Base-by-base conservation (phyloP, 2,329 filamentous ascomycete species). In the Scedosporium boydii region DNA sequence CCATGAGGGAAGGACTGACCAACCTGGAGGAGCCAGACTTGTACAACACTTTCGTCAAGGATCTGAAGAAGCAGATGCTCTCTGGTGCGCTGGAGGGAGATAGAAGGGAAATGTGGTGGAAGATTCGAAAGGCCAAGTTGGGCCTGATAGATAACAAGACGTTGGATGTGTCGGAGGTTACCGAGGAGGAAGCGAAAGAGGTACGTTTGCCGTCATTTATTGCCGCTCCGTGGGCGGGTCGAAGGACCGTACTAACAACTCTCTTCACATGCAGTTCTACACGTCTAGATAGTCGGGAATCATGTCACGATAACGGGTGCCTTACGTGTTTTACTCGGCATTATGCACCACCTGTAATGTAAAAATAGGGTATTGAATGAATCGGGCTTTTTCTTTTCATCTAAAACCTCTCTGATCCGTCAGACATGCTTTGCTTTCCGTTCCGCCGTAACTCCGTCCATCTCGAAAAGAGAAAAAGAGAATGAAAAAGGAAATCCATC, bases 21-120 rank as follows among this genome's bases (percentile, higher is more conserved):
- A 85, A 86, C 5, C 79, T 91, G 34, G 93, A 97, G 70, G 86
- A 90, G 71, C 88, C 91, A 0, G 81, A 72, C 0, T 69, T 90
- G 29, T 99, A 90, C 74, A 97, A 98, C 70, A 78, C 81, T 0
- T 89, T 93, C 66, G 69, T 96, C 51, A 78, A 73, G 48, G 80
- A 82, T 41, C 74, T 98, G 68, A 98, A 97, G 78, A 79, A 78
- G 66, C 85, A 86, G 62, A 71, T 97, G 1, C 72, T 92, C 6
- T 82, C 79, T 0, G 89, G 86, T 0, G 82, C 88, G 67, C 75
- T 97, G 2, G 86, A 87, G 44, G 92, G 91, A 0, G 88, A 96
- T 68, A 79, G 91, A 61, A 82, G 82, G 65, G 91, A 96, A 69
- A 86, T 97, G 76, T 97, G 92, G 92, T 89, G 85, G 77, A 79